These are phyloP conservation scores for Erysimum pusillum DNA, from an alignment of 441 rosid species.

Conservation along the genomic window DNA sequence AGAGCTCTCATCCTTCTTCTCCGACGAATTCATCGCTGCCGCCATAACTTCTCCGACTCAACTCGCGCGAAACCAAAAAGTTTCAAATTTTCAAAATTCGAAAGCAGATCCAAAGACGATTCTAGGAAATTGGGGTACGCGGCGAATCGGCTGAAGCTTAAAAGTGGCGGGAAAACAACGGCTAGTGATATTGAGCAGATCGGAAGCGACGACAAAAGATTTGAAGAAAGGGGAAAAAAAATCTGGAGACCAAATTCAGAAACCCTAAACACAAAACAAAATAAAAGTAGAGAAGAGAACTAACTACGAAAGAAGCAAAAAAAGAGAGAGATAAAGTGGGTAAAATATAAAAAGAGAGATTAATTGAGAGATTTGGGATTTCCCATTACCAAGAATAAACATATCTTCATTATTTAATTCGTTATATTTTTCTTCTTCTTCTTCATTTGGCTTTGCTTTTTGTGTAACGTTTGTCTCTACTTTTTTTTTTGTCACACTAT, in stretches of 20 bases:
- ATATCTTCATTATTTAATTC: slow-evolving; percentile 3
- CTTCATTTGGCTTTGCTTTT: slow-evolving; percentile 35
- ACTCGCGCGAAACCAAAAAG: background rate
- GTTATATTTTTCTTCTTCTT: slow-evolving; percentile 10
- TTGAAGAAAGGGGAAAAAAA: background rate
- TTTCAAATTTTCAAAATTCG: slow-evolving; percentile 2
- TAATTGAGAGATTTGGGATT: slow-evolving; percentile 25
- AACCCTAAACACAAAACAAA: slow-evolving; percentile 45
- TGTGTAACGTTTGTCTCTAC: slow-evolving; percentile 39
- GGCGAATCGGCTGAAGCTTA: slow-evolving; percentile 48
- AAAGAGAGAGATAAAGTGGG: slow-evolving; percentile 30
- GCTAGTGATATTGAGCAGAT: slow-evolving; percentile 47
- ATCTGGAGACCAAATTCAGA: slow-evolving; percentile 29
- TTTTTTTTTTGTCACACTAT: slow-evolving; percentile 1
- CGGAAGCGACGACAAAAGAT: slow-evolving; percentile 38
- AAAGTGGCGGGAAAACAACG: slow-evolving; percentile 90
- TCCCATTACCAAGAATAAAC: slow-evolving; percentile 34
- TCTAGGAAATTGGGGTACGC: slow-evolving; percentile 32
- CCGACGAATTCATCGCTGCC: slow-evolving; percentile 52
- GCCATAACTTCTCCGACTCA: slow-evolving; percentile 55
- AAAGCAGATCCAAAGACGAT: slow-evolving; percentile 61
- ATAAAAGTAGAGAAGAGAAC: slow-evolving; percentile 20
- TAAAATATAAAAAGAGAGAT: background rate
- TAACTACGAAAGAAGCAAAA: slow-evolving; percentile 45
- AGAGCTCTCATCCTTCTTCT: slow-evolving; percentile 54